Percentiles rank a stretch among this genome's conserved stretches.
phyloP scores from a whole-genome alignment of 345 rosid species.

The Carallia brachiata region DNA sequence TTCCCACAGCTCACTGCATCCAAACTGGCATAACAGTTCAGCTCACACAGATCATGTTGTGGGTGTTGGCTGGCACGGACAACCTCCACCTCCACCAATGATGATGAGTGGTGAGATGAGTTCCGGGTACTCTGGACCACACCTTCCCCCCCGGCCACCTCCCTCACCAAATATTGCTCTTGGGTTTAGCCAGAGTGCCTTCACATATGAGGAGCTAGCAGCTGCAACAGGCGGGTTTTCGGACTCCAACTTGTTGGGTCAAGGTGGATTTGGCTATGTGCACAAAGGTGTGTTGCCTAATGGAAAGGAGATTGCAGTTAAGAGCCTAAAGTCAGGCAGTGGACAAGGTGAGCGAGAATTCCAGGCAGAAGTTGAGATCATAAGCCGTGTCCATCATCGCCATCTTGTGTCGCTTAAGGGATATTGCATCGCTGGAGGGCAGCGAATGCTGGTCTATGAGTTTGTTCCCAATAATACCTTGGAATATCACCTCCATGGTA shows the following conservation, averaged over 20 bases:
- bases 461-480: constrained; percentile 78
- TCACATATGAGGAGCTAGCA: constrained; percentile 74
- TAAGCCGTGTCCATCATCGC: constrained; percentile 93
- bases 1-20: too few species aligned
- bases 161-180: constrained; percentile 64
- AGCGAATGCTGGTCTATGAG: constrained; percentile 88
- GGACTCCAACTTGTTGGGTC: constrained; percentile 63
- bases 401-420: constrained; percentile 91
- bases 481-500: constrained; percentile 84
- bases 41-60: constrained; percentile 21
- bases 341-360: constrained; percentile 95
- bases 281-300: constrained; percentile 81
- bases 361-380: constrained; percentile 90
- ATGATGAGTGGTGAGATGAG: constrained; percentile 55
- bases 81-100: constrained; percentile 42
- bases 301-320: constrained; percentile 85
- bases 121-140: constrained; percentile 48
- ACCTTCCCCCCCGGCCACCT: constrained; percentile 63
- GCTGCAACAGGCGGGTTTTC: constrained; percentile 75
- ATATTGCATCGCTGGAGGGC: constrained; percentile 78
- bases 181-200: constrained; percentile 75
- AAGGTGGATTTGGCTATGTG: constrained; percentile 94
- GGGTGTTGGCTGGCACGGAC: constrained; percentile 37
- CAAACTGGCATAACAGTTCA: too few species aligned
- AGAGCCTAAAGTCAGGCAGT: constrained; percentile 80